Percentiles rank a stretch among this genome's conserved stretches.
These are phyloP conservation scores for Brassica hybrid DNA, from an alignment of 441 rosid species.

Conservation along the genomic window DNA sequence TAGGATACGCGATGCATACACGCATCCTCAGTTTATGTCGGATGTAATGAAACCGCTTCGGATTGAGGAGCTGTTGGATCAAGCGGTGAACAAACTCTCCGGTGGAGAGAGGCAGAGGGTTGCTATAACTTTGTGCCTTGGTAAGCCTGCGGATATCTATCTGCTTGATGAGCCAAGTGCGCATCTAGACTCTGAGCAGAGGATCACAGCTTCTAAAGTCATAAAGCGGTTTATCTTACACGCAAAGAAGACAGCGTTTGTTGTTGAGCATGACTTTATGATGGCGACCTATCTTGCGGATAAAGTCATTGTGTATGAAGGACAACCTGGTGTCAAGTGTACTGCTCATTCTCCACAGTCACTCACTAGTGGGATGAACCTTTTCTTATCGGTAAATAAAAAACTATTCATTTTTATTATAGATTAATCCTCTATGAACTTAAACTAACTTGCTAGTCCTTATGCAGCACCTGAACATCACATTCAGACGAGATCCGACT, in stretches of 20 bases:
- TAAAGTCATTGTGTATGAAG: neutral
- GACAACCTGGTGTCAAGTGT: conserved; percentile 10
- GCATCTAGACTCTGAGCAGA: conserved; percentile 4
- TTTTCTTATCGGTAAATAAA: neutral
- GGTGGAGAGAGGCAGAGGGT: conserved; percentile 11
- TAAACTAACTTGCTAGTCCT: neutral
- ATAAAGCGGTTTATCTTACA: neutral
- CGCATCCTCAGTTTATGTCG: neutral
- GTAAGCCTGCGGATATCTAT: neutral
- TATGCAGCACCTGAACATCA: conserved; percentile 3
- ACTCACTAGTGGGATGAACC: neutral
- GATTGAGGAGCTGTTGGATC: conserved; percentile 5
- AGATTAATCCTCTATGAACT: neutral
- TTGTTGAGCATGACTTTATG: conserved; percentile 4
- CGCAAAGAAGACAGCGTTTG: neutral
- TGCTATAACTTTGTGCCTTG: neutral
- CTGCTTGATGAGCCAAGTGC: conserved; percentile 9
- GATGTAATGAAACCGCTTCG: neutral
- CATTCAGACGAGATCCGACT: neutral
- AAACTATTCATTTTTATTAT: neutral
- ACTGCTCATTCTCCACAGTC: conserved; percentile 4
- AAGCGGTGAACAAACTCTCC: neutral
- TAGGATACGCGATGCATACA: neutral
- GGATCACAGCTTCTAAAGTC: conserved; percentile 9
- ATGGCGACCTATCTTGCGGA: conserved; percentile 9